These are phyloP conservation scores for Argentina anserina DNA, from an alignment of 306 rosid species.

Conservation along the genomic window DNA sequence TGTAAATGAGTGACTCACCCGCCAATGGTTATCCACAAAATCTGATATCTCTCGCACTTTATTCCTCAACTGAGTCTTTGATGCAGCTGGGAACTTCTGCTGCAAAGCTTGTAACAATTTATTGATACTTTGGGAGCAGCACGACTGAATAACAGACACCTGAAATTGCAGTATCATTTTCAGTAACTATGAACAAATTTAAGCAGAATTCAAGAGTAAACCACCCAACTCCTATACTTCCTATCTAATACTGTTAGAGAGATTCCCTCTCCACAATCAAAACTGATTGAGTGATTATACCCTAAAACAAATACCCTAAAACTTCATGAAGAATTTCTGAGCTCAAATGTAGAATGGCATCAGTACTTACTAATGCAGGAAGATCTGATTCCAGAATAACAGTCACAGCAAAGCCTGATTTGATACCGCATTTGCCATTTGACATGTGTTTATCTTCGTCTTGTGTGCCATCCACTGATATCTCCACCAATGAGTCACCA, in stretches of 20 bases:
- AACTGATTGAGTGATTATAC: no score
- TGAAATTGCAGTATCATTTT: conserved; percentile 25
- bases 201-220: neutral
- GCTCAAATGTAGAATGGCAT: conserved; percentile 13
- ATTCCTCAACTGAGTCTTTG: conserved; percentile 63
- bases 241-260: no score
- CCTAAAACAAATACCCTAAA: no score
- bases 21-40: conserved; percentile 72
- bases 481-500: conserved; percentile 47
- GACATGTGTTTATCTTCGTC: conserved; percentile 46
- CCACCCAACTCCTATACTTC: neutral
- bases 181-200: conserved; percentile 4
- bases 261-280: no score
- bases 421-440: conserved; percentile 37
- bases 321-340: neutral
- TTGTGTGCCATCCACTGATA: conserved; percentile 42
- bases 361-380: conserved; percentile 58
- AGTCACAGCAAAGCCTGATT: conserved; percentile 34
- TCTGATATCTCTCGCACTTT: conserved; percentile 81
- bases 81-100: conserved; percentile 58
- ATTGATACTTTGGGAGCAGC: conserved; percentile 66
- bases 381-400: conserved; percentile 53
- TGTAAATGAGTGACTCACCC: conserved; percentile 50
- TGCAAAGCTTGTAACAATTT: conserved; percentile 70
- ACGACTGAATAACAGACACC: conserved; percentile 76